Base-by-base conservation (phyloP, 176 grass and related monocot genomes). In the Saccharum officinarum region DNA sequence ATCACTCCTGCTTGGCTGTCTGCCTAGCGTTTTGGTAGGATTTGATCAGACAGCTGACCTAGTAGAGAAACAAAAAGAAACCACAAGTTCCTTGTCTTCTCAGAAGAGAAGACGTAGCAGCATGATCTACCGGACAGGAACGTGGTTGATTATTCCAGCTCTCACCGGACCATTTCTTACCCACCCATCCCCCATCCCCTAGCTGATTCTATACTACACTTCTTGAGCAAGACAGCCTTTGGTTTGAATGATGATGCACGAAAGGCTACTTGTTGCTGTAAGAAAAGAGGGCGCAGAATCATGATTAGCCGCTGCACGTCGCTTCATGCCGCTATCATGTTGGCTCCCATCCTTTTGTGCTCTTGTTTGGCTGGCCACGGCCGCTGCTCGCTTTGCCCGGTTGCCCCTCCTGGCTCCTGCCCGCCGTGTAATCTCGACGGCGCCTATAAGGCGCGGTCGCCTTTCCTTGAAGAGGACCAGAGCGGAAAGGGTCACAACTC, bases 291-390 rank as follows among this genome's bases (percentile, higher is more conserved):
- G 60, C n/a, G 34, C 69, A 49, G 76, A 74, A 80, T 87, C 67
- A 87, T 83, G 74, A 83, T 86, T 36, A 46, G 73, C 3, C 39
- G 22, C 60, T 42, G 80, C 89, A 83, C 39, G 84, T 68, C 60
- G 74, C 84, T 49, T 82, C 80, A 75, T 83, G 84, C 72, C 55
- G 3, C 55, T 18, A 90, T 90, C 80, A 90, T 80, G 78, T 12
- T 67, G 45, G 2, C 38, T 20, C 14, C 10, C 23, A 8, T 12
- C 33, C 10, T n/a, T 44, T 71, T 44, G 66, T 69, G 55, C 22
- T 61, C 57, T 12, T 4, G n/a, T 60, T 55, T 60, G 55, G 23
- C 73, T 90, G 67, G 39, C 88, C 59, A 0, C 45, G 10, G 59
- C 60, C 33, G 67, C 46, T 61, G 76, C 52, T 2, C 45, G 13